phyloP scores from a whole-genome alignment of 2,329 filamentous ascomycete species.

The Fulvia fulva region DNA sequence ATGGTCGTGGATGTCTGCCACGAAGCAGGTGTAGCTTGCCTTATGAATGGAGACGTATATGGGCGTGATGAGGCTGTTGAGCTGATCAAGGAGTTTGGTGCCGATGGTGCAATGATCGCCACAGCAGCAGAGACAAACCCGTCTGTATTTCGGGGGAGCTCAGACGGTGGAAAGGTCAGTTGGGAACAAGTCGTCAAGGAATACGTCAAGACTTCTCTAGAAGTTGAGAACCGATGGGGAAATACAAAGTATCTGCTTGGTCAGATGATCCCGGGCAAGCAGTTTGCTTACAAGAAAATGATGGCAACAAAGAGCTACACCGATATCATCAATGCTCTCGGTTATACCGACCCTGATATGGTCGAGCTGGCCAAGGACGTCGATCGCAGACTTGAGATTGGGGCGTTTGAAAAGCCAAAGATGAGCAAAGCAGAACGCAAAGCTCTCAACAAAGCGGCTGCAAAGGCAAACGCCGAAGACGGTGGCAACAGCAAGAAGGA shows the following conservation, averaged over 20 bases:
- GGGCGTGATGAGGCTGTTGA: slow-evolving; percentile 66
- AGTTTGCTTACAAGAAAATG: slow-evolving; percentile 58
- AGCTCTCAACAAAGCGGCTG: slow-evolving; percentile 36
- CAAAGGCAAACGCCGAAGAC: slow-evolving; percentile 46
- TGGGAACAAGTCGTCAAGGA: slow-evolving; percentile 76
- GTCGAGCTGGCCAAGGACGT: slow-evolving; percentile 60
- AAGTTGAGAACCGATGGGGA: slow-evolving; percentile 78
- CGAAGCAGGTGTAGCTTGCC: slow-evolving; percentile 80
- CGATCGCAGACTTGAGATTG: slow-evolving; percentile 61
- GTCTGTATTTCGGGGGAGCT: slow-evolving; percentile 71
- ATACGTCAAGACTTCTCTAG: slow-evolving; percentile 69
- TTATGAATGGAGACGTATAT: slow-evolving; percentile 93
- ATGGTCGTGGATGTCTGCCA: slow-evolving; percentile 81
- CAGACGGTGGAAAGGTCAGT: slow-evolving; percentile 64
- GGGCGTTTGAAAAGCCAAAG: slow-evolving; percentile 41
- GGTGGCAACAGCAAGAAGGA: slow-evolving; percentile 49
- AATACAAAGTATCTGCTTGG: slow-evolving; percentile 91
- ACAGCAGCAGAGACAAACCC: slow-evolving; percentile 87
- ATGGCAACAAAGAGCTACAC: slow-evolving; percentile 66
- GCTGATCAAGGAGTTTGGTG: slow-evolving; percentile 74
- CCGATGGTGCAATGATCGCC: slow-evolving; percentile 96
- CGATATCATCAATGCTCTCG: slow-evolving; percentile 63
- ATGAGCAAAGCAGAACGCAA: slow-evolving; percentile 47
- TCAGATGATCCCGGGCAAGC: slow-evolving; percentile 81
- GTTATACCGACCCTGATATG: slow-evolving; percentile 51